These are phyloP conservation scores for Chrysophaeum taylorii DNA, from an alignment of 352 stramenopile species.

Conservation along the genomic window DNA sequence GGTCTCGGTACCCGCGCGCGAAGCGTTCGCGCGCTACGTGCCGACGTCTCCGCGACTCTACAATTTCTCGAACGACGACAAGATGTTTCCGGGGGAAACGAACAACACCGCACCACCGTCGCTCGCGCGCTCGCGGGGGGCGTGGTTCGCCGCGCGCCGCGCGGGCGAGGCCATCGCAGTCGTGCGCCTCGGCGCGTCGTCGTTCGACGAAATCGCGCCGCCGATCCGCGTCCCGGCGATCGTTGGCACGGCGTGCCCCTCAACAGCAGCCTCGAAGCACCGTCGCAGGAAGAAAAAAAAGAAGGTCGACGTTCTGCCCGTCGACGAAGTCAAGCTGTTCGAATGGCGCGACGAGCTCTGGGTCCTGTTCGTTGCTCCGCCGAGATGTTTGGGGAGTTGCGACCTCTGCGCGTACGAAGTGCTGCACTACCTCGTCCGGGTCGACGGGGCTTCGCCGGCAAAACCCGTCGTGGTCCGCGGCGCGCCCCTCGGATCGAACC, in stretches of 20 bases:
- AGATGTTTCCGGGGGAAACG: too few species aligned
- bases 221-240: not conserved
- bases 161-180: not conserved
- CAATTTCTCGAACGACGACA: too few species aligned
- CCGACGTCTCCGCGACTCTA: not conserved
- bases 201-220: not conserved
- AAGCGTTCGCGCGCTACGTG: not conserved
- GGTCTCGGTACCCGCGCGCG: not conserved
- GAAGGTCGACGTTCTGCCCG: not conserved
- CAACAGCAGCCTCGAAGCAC: too few species aligned
- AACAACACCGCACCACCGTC: too few species aligned
- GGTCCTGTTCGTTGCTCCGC: not conserved
- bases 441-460: not conserved
- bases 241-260: not conserved
- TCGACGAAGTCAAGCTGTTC: conserved; percentile 1
- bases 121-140: too few species aligned
- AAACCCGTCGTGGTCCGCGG: not conserved
- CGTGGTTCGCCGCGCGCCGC: not conserved
- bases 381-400: not conserved
- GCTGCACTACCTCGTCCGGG: not conserved
- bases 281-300: too few species aligned
- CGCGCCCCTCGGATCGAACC: not conserved
- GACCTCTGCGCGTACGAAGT: not conserved
- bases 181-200: not conserved
- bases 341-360: not conserved